Base-by-base conservation (phyloP, 495 filamentous ascomycete species). In the Arthonia radiata region DNA sequence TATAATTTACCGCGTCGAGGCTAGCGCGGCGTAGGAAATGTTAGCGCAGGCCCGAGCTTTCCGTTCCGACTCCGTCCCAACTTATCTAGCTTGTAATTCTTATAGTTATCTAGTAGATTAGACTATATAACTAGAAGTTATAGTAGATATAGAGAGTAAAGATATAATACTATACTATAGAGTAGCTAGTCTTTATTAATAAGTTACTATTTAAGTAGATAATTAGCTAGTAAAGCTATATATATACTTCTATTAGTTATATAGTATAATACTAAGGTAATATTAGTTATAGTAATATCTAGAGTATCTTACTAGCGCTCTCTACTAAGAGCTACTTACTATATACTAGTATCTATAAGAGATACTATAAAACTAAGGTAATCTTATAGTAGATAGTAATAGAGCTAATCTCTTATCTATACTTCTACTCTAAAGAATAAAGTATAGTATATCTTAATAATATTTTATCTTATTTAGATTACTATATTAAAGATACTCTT, bases 261-360 rank as follows among this genome's bases (percentile, higher is more conserved):
- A 11, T 22, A 22, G 19, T 11, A 7, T 11, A 11, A 22, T 22
- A 22, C 19, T 22, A 22, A 6, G 6, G 11, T 22, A 22, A 22
- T 22, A 22, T 22, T 22, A 7, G 19, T 6, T 11, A 11, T 22
- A 22, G 19, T 22, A 22, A 22, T 7, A 11, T 22, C 6, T 22
- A 22, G 19, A 7, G 7, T 6, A 22, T 22, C 19, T 22, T 22
- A 22, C 19, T 22, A 22, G 19, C 11, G 19, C 6, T 7, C 6
- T 22, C 19, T 22, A 22, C 19, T 11, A 11, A 22, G 19, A 11
- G 19, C 19, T 22, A 22, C 19, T 11, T 22, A 22, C 19, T 11
- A 7, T 22, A 22, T 22, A 22, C 19, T 22, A 22, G 19, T 22
- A 22, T 22, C 11, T n/a, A n/a, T n/a, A n/a, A n/a, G n/a, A n/a